These are phyloP conservation scores for Pichia sp. DNA, from an alignment of 1,139 yeast species.

Conservation along the genomic window DNA sequence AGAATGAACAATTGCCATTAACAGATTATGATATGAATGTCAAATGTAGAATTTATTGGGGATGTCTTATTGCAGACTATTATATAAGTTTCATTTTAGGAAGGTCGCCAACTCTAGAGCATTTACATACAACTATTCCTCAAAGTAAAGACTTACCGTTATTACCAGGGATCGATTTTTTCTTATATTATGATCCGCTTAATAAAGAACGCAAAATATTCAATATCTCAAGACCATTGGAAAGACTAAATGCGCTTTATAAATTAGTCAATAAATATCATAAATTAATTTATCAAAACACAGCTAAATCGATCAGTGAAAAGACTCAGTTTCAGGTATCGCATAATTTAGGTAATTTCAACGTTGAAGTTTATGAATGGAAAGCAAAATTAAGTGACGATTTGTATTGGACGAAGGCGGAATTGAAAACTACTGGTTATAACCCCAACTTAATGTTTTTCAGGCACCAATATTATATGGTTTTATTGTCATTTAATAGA, in stretches of 20 bases:
- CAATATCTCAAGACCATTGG: constrained; percentile 6
- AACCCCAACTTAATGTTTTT: constrained; percentile 7
- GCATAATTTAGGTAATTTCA: constrained; percentile 4
- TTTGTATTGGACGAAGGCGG: constrained; percentile 5
- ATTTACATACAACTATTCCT: constrained; percentile 6
- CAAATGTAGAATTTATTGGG: constrained; percentile 12
- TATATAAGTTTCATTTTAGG: constrained; percentile 8
- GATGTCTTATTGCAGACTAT: constrained; percentile 7
- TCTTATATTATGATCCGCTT: constrained; percentile 7
- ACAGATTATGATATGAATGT: constrained; percentile 10
- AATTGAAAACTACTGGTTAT: constrained; percentile 3
- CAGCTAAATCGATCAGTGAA: not conserved
- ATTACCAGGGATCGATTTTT: constrained; percentile 7
- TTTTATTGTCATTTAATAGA: constrained; percentile 6
- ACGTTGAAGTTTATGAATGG: constrained; percentile 6
- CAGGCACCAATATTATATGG: constrained; percentile 8
- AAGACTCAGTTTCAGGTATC: not conserved
- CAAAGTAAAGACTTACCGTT: constrained; percentile 5
- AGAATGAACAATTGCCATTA: not conserved
- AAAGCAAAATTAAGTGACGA: constrained; percentile 1
- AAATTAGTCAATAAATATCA: constrained; percentile 3
- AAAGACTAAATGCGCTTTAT: constrained; percentile 1
- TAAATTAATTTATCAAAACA: not conserved
- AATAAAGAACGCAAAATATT: not conserved
- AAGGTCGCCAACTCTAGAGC: constrained; percentile 5